These are phyloP conservation scores for Metarhizium rileyi DNA, from an alignment of 2,329 filamentous ascomycete species.

Conservation along the genomic window DNA sequence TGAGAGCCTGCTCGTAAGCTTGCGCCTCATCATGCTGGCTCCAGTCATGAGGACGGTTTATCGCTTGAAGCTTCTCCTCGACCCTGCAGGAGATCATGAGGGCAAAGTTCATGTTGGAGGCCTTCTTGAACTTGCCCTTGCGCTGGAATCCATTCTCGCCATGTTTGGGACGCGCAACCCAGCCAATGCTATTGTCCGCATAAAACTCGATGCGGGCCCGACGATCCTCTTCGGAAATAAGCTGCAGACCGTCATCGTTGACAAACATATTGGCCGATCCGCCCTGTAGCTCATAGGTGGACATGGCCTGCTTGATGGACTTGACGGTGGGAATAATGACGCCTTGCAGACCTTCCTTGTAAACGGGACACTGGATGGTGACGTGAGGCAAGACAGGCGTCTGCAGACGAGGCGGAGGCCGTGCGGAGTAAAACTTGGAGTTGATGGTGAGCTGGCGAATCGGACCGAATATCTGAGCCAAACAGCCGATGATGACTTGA, in stretches of 20 bases:
- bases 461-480: conserved; percentile 68
- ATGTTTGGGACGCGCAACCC: conserved; percentile 56
- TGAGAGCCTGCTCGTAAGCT: conserved; percentile 56
- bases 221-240: conserved; percentile 53
- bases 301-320: conserved; percentile 69
- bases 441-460: conserved; percentile 64
- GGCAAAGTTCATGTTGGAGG: conserved; percentile 64
- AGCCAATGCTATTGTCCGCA: conserved; percentile 58
- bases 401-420: conserved; percentile 53
- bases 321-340: conserved; percentile 72
- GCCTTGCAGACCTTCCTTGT: conserved; percentile 68
- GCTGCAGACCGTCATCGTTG: conserved; percentile 66
- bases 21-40: conserved; percentile 57
- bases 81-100: conserved; percentile 60
- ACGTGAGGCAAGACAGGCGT: conserved; percentile 54
- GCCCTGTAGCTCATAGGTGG: conserved; percentile 66
- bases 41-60: conserved; percentile 53
- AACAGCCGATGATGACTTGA: conserved; percentile 66
- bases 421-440: conserved; percentile 73
- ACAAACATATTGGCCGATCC: conserved; percentile 71
- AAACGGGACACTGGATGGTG: conserved; percentile 80
- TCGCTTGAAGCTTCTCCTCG: conserved; percentile 53
- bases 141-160: conserved; percentile 53
- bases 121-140: conserved; percentile 60
- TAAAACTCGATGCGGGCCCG: conserved; percentile 58